Percentiles rank a stretch among this genome's conserved stretches.
Evolutionary conservation across 2,329 filamentous ascomycete species (phyloP).

Genomic region (Alternaria alternata): DNA sequence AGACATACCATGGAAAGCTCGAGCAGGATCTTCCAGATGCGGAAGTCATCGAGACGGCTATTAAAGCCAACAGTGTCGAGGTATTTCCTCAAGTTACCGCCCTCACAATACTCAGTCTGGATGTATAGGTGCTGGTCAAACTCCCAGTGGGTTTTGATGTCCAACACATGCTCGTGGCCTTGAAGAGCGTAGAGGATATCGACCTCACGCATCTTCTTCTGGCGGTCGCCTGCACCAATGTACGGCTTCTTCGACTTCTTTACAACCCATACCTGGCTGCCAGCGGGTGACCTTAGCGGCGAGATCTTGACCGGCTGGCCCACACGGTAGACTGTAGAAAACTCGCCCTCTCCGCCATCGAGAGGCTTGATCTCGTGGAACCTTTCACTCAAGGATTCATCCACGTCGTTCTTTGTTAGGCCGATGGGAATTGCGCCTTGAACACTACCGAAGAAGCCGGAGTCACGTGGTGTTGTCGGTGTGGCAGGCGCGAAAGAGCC

Average conservation of each 20-base stretch:
- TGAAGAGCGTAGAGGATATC: slow-evolving; percentile 77
- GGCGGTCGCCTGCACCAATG: slow-evolving; percentile 79
- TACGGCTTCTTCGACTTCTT: slow-evolving; percentile 90
- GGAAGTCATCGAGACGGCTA: slow-evolving; percentile 91
- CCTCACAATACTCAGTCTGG: slow-evolving; percentile 95
- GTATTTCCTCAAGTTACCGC: slow-evolving; percentile 88
- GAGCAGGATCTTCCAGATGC: slow-evolving; percentile 97
- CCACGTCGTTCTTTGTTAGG: slow-evolving; percentile 75
- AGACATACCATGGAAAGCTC: slow-evolving; percentile 79
- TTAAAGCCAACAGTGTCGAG: slow-evolving; percentile 82
- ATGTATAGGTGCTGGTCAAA: slow-evolving; percentile 87
- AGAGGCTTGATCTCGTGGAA: slow-evolving; percentile 78
- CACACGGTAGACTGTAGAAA: slow-evolving; percentile 90
- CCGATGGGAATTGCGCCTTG: slow-evolving; percentile 67
- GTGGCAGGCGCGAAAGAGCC: slow-evolving; percentile 76
- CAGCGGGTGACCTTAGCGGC: slow-evolving; percentile 32
- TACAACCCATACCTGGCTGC: slow-evolving; percentile 76
- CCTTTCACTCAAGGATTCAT: slow-evolving; percentile 74
- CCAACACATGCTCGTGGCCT: slow-evolving; percentile 83
- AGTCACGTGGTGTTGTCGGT: slow-evolving; percentile 73
- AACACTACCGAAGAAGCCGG: slow-evolving; percentile 65
- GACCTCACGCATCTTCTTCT: slow-evolving; percentile 85
- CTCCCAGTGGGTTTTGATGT: slow-evolving; percentile 89
- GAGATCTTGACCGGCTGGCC: slow-evolving; percentile 56
- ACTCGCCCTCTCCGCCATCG: slow-evolving; percentile 84